Conservation (phyloP, 441 rosid species). For the Pelargonium cotyledonis region DNA sequence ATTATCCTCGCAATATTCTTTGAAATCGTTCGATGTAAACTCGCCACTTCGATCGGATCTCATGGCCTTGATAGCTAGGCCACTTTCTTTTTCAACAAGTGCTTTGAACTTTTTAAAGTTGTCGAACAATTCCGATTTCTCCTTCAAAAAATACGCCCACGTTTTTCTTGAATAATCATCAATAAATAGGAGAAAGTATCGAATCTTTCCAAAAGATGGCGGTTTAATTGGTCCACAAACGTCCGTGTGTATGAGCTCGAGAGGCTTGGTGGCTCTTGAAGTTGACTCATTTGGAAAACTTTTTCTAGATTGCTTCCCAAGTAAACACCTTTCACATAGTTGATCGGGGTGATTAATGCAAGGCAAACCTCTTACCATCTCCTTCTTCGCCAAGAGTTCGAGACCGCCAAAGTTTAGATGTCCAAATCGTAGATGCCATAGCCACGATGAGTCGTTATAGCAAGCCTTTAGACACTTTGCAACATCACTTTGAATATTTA, state of each 20-base stretch:
- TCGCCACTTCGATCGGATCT: constrained; percentile 6
- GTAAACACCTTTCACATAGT: too few relatives aligned
- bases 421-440: neutral
- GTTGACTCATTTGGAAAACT: too few relatives aligned
- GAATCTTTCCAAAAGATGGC: too few relatives aligned
- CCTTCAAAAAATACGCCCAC: too few relatives aligned
- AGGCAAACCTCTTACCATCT: neutral
- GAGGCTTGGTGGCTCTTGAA: too few relatives aligned
- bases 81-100: neutral
- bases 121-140: neutral
- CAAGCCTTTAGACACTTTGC: neutral
- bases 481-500: neutral
- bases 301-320: too few relatives aligned
- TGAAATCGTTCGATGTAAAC: neutral
- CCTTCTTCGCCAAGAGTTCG: neutral
- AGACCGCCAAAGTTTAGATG: neutral
- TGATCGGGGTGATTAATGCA: neutral
- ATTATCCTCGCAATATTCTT: neutral
- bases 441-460: too few relatives aligned
- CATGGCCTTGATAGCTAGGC: neutral
- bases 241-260: too few relatives aligned
- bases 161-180: too few relatives aligned
- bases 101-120: neutral
- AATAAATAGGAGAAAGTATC: too few relatives aligned
- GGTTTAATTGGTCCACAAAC: too few relatives aligned